Percentiles rank a stretch among this genome's conserved stretches.
These are phyloP conservation scores for Curvularia lunata DNA, from an alignment of 2,329 filamentous ascomycete species.

Conservation along the genomic window DNA sequence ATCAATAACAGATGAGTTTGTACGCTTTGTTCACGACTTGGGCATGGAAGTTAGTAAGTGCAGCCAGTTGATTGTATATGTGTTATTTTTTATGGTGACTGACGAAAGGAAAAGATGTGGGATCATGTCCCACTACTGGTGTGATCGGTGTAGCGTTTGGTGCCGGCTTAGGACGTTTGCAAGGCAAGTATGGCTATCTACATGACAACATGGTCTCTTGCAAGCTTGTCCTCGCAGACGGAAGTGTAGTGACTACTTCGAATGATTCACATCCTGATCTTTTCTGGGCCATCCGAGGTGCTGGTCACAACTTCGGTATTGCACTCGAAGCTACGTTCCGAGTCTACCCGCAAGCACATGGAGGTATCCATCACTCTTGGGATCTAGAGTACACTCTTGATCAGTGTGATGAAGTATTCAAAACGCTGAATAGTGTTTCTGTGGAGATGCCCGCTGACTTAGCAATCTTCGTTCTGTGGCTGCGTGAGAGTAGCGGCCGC, in stretches of 20 bases:
- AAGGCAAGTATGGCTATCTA: constrained; percentile 14
- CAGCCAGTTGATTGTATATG: neutral
- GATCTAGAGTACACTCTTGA: constrained; percentile 10
- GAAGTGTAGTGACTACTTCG: neutral
- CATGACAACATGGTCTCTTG: constrained; percentile 14
- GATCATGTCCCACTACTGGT: constrained; percentile 13
- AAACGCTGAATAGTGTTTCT: constrained; percentile 10
- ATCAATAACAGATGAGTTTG: constrained; percentile 11
- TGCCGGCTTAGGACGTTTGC: constrained; percentile 10
- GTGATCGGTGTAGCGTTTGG: constrained; percentile 13
- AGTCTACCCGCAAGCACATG: constrained; percentile 8
- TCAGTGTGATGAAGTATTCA: constrained; percentile 9
- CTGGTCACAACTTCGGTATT: constrained; percentile 11
- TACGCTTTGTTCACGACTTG: constrained; percentile 8
- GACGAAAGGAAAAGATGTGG: constrained; percentile 3
- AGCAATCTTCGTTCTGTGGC: constrained; percentile 12
- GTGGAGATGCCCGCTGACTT: constrained; percentile 6
- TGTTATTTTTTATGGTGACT: neutral
- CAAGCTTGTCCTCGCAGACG: constrained; percentile 8
- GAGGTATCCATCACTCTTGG: constrained; percentile 11
- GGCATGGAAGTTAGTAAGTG: constrained; percentile 17
- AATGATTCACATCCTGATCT: neutral
- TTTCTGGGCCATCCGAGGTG: constrained; percentile 8
- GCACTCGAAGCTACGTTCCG: constrained; percentile 11
- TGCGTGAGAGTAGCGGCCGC: constrained; percentile 8